phyloP scores from a whole-genome alignment of 2,329 filamentous ascomycete genomes.

The Conoideocrella luteorostrata region DNA sequence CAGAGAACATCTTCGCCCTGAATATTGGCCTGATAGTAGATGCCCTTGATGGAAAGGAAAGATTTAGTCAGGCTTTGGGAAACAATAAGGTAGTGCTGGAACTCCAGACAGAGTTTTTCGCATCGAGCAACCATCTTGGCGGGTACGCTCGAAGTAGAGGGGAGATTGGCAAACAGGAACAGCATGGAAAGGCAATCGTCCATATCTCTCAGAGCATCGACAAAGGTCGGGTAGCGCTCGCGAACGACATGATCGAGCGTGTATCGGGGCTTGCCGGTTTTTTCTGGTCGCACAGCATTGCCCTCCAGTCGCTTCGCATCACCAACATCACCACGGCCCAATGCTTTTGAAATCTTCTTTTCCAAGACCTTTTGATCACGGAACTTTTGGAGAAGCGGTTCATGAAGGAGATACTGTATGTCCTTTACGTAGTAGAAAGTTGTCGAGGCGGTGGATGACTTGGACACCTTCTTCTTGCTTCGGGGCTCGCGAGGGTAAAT shows the following conservation, averaged over 20 bases:
- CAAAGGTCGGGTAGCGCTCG: constrained; percentile 95
- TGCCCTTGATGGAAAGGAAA: constrained; percentile 97
- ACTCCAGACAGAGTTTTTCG: constrained; percentile 88
- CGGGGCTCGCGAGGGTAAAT: constrained; percentile 97
- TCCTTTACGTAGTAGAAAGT: constrained; percentile 93
- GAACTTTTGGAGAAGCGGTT: constrained; percentile 90
- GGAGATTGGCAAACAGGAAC: constrained; percentile 94
- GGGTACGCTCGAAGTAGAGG: constrained; percentile 81
- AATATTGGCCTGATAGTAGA: constrained; percentile 97
- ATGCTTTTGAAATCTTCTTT: constrained; percentile 92
- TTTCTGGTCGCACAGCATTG: constrained; percentile 83
- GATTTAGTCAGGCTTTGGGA: constrained; percentile 90
- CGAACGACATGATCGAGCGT: constrained; percentile 95
- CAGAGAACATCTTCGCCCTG: constrained; percentile 95
- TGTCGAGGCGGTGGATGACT: constrained; percentile 80
- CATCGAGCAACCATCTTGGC: constrained; percentile 94
- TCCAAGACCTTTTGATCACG: constrained; percentile 93
- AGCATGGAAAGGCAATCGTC: constrained; percentile 97
- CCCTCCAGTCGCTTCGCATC: constrained; percentile 81
- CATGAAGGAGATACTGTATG: constrained; percentile 96
- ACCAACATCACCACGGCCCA: constrained; percentile 84
- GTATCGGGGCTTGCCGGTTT: constrained; percentile 82
- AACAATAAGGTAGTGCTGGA: constrained; percentile 94
- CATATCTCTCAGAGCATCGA: constrained; percentile 86
- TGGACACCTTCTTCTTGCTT: constrained; percentile 94